These are phyloP conservation scores for Diospyros kaki DNA, from an alignment of 148 eudicot genomes.

Conservation along the genomic window DNA sequence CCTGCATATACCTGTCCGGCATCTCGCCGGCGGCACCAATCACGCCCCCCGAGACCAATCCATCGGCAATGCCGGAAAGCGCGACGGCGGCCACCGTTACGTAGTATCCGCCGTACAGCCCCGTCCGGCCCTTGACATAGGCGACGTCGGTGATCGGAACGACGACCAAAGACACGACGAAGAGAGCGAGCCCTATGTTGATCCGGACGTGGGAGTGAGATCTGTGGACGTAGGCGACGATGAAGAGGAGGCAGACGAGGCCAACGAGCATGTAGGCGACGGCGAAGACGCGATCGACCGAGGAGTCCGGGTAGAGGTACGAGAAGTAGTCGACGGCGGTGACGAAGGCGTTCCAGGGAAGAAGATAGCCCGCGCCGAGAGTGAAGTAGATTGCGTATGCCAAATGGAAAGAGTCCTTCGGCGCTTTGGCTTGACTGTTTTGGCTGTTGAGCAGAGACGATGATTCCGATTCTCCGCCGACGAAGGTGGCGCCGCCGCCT, in stretches of 20 bases:
- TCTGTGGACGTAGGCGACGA: slow-evolving; percentile 4
- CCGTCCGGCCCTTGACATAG: slow-evolving; percentile 45
- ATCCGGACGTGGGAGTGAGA: slow-evolving; percentile 35
- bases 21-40: slow-evolving; percentile 67
- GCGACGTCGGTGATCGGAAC: slow-evolving; percentile 56
- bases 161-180: slow-evolving; percentile 39
- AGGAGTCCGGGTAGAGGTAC: slow-evolving; percentile 25
- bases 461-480: neutral
- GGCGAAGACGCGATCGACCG: too few species aligned
- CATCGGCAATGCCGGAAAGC: slow-evolving; percentile 60
- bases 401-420: slow-evolving; percentile 24
- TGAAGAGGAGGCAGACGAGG: too few species aligned
- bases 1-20: too few species aligned
- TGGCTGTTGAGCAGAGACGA: too few species aligned
- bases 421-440: too few species aligned
- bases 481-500: too few species aligned
- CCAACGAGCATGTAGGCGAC: too few species aligned
- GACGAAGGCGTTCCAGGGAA: slow-evolving; percentile 70
- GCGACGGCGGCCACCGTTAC: slow-evolving; percentile 53
- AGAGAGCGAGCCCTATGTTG: slow-evolving; percentile 55
- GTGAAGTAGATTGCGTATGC: slow-evolving; percentile 78
- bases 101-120: slow-evolving; percentile 50
- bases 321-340: slow-evolving; percentile 77
- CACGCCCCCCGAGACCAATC: slow-evolving; percentile 66
- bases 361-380: slow-evolving; percentile 47